Evolutionary conservation across 257 asterid species (phyloP).

Genomic region (Anisodus acutangulus): DNA sequence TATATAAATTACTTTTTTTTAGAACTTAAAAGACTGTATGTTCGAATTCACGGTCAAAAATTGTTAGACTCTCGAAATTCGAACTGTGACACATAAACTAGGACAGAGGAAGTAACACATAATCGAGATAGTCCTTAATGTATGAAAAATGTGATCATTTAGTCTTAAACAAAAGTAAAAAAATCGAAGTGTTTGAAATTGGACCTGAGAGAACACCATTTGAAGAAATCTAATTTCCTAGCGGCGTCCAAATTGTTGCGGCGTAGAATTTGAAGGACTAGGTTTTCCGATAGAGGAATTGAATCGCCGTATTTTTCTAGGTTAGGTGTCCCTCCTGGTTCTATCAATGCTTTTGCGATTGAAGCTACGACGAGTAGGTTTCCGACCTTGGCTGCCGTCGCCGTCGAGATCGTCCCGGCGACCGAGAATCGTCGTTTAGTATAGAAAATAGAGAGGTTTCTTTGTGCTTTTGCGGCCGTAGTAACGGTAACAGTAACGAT

Average conservation of each 20-base stretch:
- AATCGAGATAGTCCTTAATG: no score
- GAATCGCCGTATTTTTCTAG: conserved; percentile 53
- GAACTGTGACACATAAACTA: no score
- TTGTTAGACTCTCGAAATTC: no score
- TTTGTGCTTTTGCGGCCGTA: background rate
- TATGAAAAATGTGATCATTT: no score
- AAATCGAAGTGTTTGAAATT: no score
- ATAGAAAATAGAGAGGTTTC: background rate
- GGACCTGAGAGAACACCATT: conserved; percentile 57
- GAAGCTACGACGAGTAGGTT: conserved; percentile 67
- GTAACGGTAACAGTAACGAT: background rate
- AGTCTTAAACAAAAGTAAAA: no score
- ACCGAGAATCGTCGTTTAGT: background rate
- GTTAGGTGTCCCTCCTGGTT: conserved; percentile 64
- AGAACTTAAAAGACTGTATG: no score
- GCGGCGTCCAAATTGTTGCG: conserved; percentile 62
- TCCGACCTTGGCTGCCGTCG: conserved; percentile 49
- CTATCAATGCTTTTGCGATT: conserved; percentile 66
- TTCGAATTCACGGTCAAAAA: no score
- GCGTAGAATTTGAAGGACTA: conserved; percentile 66
- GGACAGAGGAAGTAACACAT: no score
- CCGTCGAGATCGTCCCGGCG: background rate
- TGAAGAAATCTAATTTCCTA: conserved; percentile 64
- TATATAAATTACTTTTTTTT: no score
- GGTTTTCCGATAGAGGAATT: conserved; percentile 57